Percentiles rank a stretch among this genome's conserved stretches.
These are phyloP conservation scores for Lactarius psammicola DNA, from an alignment of 768 basidiomycete genomes.

Conservation along the genomic window DNA sequence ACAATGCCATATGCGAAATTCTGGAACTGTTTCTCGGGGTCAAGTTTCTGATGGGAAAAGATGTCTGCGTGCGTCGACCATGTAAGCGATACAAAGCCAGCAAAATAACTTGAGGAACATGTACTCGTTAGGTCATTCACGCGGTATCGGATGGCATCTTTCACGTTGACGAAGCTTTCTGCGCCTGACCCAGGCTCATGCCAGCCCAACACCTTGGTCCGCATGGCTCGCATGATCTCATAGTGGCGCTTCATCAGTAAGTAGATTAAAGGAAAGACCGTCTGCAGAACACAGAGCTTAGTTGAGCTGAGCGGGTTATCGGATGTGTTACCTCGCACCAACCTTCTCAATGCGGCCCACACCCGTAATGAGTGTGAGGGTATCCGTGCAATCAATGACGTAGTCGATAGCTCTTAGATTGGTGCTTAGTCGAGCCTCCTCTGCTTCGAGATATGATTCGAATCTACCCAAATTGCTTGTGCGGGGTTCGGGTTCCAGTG, in stretches of 20 bases:
- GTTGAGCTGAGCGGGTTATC: background rate
- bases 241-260: conserved; percentile 28
- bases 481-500: background rate
- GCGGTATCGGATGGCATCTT: conserved; percentile 7
- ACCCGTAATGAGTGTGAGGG: conserved; percentile 33
- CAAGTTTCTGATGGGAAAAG: conserved; percentile 29
- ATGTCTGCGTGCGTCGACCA: conserved; percentile 12
- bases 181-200: background rate
- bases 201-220: conserved; percentile 2
- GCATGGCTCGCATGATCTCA: conserved; percentile 26
- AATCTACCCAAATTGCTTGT: conserved; percentile 24
- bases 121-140: conserved; percentile 14
- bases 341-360: conserved; percentile 35
- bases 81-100: background rate
- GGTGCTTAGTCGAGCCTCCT: conserved; percentile 31
- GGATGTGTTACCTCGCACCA: background rate
- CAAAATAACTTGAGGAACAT: background rate
- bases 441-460: conserved; percentile 28
- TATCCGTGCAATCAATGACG: conserved; percentile 35
- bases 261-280: conserved; percentile 25
- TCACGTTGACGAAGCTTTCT: background rate
- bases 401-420: conserved; percentile 33
- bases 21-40: conserved; percentile 29
- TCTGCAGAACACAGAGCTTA: conserved; percentile 5
- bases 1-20: conserved; percentile 30